Evolutionary conservation across 305 asterid species (phyloP).

Genomic region (Fraxinus dipetala): DNA sequence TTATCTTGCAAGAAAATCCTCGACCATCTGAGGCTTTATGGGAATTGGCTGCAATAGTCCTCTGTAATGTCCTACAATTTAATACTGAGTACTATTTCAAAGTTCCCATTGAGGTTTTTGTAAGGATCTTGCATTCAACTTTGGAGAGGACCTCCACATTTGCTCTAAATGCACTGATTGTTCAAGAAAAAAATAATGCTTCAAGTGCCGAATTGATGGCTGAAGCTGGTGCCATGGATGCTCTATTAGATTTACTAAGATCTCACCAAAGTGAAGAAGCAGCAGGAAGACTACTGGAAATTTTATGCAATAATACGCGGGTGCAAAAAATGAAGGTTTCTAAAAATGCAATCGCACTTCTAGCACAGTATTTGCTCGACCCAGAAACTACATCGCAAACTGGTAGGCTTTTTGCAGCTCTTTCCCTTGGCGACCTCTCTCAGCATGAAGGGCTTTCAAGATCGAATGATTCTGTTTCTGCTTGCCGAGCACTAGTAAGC

Average conservation of each 20-base stretch:
- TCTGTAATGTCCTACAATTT: conserved; percentile 57
- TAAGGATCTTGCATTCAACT: conserved; percentile 62
- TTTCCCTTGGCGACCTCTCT: conserved; percentile 80
- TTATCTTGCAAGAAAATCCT: conserved; percentile 70
- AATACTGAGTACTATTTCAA: conserved; percentile 53
- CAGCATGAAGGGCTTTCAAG: conserved; percentile 87
- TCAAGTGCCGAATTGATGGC: conserved; percentile 69
- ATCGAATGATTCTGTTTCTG: conserved; percentile 70
- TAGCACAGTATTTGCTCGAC: conserved; percentile 80
- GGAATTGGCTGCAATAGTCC: conserved; percentile 78
- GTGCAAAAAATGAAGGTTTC: conserved; percentile 75
- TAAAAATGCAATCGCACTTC: conserved; percentile 72
- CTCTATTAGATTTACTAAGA: conserved; percentile 69
- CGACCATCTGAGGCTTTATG: conserved; percentile 56
- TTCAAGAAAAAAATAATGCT: conserved; percentile 63
- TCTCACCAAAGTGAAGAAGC: conserved; percentile 78
- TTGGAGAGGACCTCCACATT: conserved; percentile 44
- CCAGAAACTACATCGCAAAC: conserved; percentile 72
- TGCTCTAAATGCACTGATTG: conserved; percentile 61
- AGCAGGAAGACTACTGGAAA: conserved; percentile 68
- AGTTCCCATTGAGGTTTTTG: conserved; percentile 65
- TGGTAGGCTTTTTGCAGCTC: conserved; percentile 70
- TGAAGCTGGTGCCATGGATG: conserved; percentile 77
- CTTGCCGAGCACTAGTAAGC: conserved; percentile 69
- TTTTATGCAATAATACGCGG: conserved; percentile 54